Conservation (phyloP, 768 basidiomycete genomes). For the Phaeolepiota aurea region DNA sequence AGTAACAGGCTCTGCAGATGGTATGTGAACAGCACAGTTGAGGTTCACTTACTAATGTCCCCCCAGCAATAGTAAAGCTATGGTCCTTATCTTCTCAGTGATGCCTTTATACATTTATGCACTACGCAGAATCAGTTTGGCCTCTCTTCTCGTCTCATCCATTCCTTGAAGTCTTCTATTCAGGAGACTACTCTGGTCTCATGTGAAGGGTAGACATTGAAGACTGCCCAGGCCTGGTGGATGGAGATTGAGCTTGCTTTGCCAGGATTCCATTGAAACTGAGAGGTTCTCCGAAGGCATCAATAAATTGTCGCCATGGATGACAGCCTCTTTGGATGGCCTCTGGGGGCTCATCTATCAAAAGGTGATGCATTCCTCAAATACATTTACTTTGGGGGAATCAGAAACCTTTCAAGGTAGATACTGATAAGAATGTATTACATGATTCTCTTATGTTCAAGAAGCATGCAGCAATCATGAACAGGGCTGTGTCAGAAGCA, state of each 20-base stretch:
- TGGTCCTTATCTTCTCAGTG: slow-evolving; percentile 90
- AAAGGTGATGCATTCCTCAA: slow-evolving; percentile 70
- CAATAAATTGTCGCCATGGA: slow-evolving; percentile 80
- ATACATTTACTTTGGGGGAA: slow-evolving; percentile 29
- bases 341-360: slow-evolving; percentile 71
- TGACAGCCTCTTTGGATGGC: slow-evolving; percentile 88
- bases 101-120: slow-evolving; percentile 92
- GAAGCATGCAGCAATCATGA: slow-evolving; percentile 2
- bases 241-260: slow-evolving; percentile 88
- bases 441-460: slow-evolving; percentile 10
- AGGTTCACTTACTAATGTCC: slow-evolving; percentile 6
- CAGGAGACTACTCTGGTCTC: slow-evolving; percentile 86
- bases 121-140: slow-evolving; percentile 95
- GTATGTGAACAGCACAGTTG: slow-evolving; percentile 18
- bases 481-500: slow-evolving; percentile 12
- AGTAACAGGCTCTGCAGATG: slow-evolving; percentile 81
- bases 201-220: slow-evolving; percentile 91
- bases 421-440: slow-evolving; percentile 1
- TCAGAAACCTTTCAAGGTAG: background rate
- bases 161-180: slow-evolving; percentile 82
- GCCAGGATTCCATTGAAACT: slow-evolving; percentile 48
- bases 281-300: slow-evolving; percentile 32
- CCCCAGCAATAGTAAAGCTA: slow-evolving; percentile 71
- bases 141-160: slow-evolving; percentile 85
- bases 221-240: slow-evolving; percentile 67